Evolutionary conservation across 768 basidiomycete genomes (phyloP), one percentile per base, ranked within the genome.

Genomic region (Macrolepiota albuminosa): DNA sequence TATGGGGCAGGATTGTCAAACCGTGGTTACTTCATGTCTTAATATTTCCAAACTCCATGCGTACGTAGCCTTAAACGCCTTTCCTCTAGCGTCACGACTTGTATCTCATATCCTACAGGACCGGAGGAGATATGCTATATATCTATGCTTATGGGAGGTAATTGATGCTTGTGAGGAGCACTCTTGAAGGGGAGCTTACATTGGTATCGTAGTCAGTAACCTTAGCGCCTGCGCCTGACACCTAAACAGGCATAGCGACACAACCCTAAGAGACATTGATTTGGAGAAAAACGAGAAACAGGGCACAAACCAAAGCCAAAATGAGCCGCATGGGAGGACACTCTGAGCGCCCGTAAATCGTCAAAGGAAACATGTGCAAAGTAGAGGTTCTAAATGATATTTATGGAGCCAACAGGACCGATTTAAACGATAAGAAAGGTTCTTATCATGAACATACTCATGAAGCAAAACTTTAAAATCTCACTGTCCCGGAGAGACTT

Each of bases 11-110:
- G 57, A 57, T 48, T 58, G 61, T 54, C 61, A 62, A 45, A 34
- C 47, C 57, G 61, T 61, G 61, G 61, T 49, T 43, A 48, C 50
- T 31, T 34, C n/a, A 55, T 29, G 6, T 14, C 50, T 21, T 34
- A n/a, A 51, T 21, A 21, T 34, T 51, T 18, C 49, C 33, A n/a
- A 14, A 26, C 4, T 40, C 18, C n/a, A 36, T 51, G 49, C 18
- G 11, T 11, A 21, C 18, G 11, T 11, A 21, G 13, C 33, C 33
- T 51, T 11, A 21, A 51, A 51, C 34, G 3, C 33, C 49, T 34
- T 50, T 10, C 18, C 10, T 50, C 11, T 34, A 4, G 21, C 13
- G 50, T 49, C 47, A 49, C 47, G 47, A 49, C 16, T 31, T 14
- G 29, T 36, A 51, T 36, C 34, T 51, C 21, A 34, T 24, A 37